Percentiles rank a stretch among this genome's conserved stretches.
These are phyloP conservation scores for Alternaria sp. DNA, from an alignment of 2,329 filamentous ascomycete species.

Conservation along the genomic window DNA sequence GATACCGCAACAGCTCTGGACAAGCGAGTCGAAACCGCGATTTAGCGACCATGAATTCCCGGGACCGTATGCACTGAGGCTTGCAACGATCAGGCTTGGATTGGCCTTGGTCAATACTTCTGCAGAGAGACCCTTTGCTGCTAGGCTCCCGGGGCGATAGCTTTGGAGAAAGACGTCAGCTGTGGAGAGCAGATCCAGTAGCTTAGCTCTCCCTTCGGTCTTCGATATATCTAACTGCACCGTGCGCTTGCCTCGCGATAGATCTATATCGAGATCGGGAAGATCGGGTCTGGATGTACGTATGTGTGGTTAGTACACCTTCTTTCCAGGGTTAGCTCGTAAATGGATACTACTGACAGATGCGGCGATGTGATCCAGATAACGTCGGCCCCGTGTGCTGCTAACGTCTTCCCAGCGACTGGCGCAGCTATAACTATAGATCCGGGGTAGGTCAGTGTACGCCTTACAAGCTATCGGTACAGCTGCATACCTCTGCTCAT, in stretches of 20 bases:
- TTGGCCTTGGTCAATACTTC: conserved; percentile 50
- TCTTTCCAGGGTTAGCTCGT: not conserved
- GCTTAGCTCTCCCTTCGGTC: conserved; percentile 47
- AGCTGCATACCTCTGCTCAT: conserved; percentile 41
- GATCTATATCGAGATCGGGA: conserved; percentile 48
- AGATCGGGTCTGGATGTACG: conserved; percentile 48
- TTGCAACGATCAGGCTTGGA: conserved; percentile 58
- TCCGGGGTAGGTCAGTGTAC: not conserved
- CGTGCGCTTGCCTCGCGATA: conserved; percentile 58
- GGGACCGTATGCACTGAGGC: conserved; percentile 60
- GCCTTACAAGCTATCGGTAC: not conserved
- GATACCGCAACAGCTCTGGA: conserved; percentile 63
- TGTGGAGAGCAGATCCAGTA: conserved; percentile 54
- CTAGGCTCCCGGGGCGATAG: conserved; percentile 58
- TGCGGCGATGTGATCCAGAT: conserved; percentile 53
- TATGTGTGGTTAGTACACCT: not conserved
- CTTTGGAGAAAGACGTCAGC: conserved; percentile 63
- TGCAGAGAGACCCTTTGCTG: conserved; percentile 51
- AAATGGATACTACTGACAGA: not conserved
- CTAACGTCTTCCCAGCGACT: conserved; percentile 51
- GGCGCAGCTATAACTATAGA: conserved; percentile 53
- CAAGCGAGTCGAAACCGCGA: conserved; percentile 63
- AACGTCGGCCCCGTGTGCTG: conserved; percentile 56
- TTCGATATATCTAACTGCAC: conserved; percentile 57
- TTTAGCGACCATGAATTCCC: conserved; percentile 55